Conservation (phyloP, 805 yeast species). For the Sugiyamaella valdiviana region DNA sequence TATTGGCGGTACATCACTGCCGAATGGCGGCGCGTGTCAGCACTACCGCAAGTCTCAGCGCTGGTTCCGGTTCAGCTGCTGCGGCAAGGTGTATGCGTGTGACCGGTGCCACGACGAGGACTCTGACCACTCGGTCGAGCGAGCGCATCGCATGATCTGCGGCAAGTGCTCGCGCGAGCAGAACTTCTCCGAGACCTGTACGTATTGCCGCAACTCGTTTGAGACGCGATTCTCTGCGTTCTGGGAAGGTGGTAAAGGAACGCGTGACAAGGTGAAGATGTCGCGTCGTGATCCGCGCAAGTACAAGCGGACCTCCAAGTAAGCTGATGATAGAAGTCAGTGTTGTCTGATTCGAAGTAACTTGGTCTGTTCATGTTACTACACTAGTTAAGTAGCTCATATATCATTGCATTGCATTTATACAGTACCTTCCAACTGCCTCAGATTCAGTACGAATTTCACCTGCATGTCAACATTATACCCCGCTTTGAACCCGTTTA, state of each 20-base stretch:
- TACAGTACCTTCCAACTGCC: no score
- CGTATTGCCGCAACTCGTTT: conserved; percentile 34
- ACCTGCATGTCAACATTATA: no score
- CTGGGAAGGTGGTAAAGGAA: conserved; percentile 43
- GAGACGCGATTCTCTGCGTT: conserved; percentile 32
- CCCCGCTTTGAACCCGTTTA: no score
- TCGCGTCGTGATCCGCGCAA: conserved; percentile 39
- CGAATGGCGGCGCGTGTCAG: conserved; percentile 34
- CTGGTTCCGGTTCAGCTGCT: conserved; percentile 41
- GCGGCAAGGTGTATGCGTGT: conserved; percentile 38
- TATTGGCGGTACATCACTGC: conserved; percentile 35
- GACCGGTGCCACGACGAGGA: conserved; percentile 38
- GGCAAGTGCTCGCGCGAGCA: conserved; percentile 40
- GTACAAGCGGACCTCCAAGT: conserved; percentile 25
- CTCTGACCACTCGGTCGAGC: conserved; percentile 33
- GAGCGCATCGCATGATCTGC: conserved; percentile 37
- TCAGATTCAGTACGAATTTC: no score
- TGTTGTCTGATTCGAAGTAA: no score
- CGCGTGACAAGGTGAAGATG: conserved; percentile 36
- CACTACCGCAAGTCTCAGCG: conserved; percentile 38
- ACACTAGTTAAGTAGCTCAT: no score
- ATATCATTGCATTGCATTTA: no score
- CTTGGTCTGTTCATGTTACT: no score
- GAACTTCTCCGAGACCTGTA: conserved; percentile 32
- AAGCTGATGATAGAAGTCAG: no score